Conservation (phyloP, 345 rosid species). For the Anacardium occidentale region DNA sequence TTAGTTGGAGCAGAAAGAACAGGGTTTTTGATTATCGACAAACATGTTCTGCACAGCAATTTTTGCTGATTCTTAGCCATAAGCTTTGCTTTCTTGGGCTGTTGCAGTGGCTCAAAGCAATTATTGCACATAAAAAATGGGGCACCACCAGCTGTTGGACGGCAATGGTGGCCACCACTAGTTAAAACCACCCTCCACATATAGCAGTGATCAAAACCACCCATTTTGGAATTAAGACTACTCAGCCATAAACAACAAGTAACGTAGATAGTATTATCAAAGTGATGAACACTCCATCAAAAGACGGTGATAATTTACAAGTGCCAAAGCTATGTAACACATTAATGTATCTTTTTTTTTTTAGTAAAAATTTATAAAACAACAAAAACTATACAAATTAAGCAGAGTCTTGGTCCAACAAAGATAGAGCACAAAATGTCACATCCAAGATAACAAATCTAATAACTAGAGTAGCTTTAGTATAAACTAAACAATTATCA, state of each 20-base stretch:
- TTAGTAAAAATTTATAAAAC: no score
- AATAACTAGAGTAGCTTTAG: no score
- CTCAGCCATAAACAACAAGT: slow-evolving; percentile 56
- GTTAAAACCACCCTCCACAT: slow-evolving; percentile 48
- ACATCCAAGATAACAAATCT: no score
- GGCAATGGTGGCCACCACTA: slow-evolving; percentile 38
- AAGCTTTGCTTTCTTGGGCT: slow-evolving; percentile 50
- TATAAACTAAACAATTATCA: no score
- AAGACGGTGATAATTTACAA: no score
- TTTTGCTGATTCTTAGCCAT: slow-evolving; percentile 45
- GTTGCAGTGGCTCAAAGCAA: slow-evolving; percentile 67
- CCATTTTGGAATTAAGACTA: slow-evolving; percentile 44
- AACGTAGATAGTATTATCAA: no score
- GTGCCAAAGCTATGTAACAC: no score
- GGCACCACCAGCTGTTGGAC: slow-evolving; percentile 80
- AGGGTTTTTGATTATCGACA: slow-evolving; percentile 57
- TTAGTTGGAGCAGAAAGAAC: slow-evolving; percentile 37
- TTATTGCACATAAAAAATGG: slow-evolving; percentile 70
- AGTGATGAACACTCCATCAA: slow-evolving; percentile 37
- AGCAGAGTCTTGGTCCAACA: no score
- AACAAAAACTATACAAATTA: no score
- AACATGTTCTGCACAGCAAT: slow-evolving; percentile 78
- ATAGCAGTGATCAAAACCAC: slow-evolving; percentile 39
- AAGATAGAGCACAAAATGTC: no score
- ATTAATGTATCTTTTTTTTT: no score